phyloP scores from a whole-genome alignment of 2,329 filamentous ascomycete species.

The Amphichorda felina region DNA sequence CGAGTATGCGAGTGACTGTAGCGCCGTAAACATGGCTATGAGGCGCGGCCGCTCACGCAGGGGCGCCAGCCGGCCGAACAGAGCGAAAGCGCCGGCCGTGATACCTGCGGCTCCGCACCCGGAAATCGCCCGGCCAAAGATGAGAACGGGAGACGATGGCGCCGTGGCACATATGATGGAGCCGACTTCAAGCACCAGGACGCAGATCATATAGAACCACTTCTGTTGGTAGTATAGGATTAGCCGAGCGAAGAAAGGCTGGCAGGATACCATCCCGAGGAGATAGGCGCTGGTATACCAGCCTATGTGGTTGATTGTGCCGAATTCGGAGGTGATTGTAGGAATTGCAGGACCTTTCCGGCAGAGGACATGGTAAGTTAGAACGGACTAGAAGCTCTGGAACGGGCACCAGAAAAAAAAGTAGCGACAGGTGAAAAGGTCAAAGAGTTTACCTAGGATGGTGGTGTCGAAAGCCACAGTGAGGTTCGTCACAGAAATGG shows the following conservation, averaged over 20 bases:
- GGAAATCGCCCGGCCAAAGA: constrained; percentile 40
- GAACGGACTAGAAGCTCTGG: too few relatives aligned
- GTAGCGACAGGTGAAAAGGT: too few relatives aligned
- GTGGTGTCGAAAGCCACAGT: background rate
- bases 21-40: background rate
- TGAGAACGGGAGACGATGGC: constrained; percentile 32
- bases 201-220: constrained; percentile 26
- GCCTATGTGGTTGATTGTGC: constrained; percentile 2
- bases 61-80: background rate
- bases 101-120: constrained; percentile 21
- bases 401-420: background rate
- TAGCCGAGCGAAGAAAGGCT: constrained; percentile 35
- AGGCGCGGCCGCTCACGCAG: background rate
- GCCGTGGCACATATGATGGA: constrained; percentile 30
- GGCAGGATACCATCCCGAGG: constrained; percentile 33
- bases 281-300: constrained; percentile 40
- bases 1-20: background rate
- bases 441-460: constrained; percentile 1
- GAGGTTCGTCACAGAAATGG: background rate
- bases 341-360: constrained; percentile 1
- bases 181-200: constrained; percentile 30
- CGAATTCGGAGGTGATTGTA: constrained; percentile 3
- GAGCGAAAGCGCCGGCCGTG: background rate
- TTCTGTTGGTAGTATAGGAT: constrained; percentile 39
- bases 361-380: too few relatives aligned